Evolutionary conservation across 805 yeast species (phyloP).

Genomic region (Torulaspora microellipsoides): DNA sequence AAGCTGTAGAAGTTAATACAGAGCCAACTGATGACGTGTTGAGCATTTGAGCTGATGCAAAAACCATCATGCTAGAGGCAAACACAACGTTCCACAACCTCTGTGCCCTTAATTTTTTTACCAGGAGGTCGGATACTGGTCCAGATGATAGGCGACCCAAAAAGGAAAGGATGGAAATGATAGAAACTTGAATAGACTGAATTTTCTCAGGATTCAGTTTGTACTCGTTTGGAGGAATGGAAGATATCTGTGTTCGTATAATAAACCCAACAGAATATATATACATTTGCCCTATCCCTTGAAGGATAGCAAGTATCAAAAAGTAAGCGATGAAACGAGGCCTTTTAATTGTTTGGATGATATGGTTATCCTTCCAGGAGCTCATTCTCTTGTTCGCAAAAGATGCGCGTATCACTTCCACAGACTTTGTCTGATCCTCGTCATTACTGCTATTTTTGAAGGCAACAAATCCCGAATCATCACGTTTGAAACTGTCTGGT

Average conservation of each 20-base stretch:
- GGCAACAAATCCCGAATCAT: slow-evolving; percentile 1
- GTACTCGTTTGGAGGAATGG: slow-evolving; percentile 18
- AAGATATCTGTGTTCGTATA: slow-evolving; percentile 45
- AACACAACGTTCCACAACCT: slow-evolving; percentile 59
- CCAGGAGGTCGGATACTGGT: slow-evolving; percentile 55
- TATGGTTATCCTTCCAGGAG: slow-evolving; percentile 14
- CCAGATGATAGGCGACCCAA: slow-evolving; percentile 64
- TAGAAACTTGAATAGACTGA: slow-evolving; percentile 69
- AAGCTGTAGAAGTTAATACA: slow-evolving; percentile 2
- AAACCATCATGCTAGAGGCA: slow-evolving; percentile 36
- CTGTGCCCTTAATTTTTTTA: slow-evolving; percentile 48
- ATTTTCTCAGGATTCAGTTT: slow-evolving; percentile 38
- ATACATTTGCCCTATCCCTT: slow-evolving; percentile 68
- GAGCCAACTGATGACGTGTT: not conserved
- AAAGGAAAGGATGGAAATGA: slow-evolving; percentile 61
- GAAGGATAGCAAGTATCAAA: slow-evolving; percentile 49
- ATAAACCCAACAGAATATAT: slow-evolving; percentile 71
- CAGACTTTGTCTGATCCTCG: not conserved
- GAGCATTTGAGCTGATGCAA: slow-evolving; percentile 35
- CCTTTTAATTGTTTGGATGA: slow-evolving; percentile 24
- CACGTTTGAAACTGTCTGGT: slow-evolving; percentile 10
- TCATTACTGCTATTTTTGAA: not conserved
- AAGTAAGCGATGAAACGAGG: slow-evolving; percentile 48
- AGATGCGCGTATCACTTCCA: not conserved
- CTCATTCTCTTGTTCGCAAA: not conserved